Evolutionary conservation across 139 green algal species (phyloP).

Genomic region (Zygnema cylindricum): DNA sequence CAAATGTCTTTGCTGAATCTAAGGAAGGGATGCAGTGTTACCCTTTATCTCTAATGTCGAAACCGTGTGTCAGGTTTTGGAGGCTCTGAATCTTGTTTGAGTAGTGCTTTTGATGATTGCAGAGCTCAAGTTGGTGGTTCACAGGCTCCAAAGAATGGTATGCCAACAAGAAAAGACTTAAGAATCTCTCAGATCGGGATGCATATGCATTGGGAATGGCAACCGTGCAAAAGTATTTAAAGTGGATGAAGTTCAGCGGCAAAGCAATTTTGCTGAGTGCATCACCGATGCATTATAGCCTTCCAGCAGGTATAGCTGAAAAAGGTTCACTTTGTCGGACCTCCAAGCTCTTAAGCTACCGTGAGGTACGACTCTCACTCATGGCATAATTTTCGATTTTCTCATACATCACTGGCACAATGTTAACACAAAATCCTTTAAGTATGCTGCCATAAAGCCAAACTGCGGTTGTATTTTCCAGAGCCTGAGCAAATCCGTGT

Average conservation of each 20-base stretch:
- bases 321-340: constrained; percentile 22
- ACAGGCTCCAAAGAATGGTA: constrained; percentile 16
- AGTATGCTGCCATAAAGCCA: no score
- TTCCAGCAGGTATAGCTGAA: background rate
- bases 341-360: no score
- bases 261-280: constrained; percentile 1
- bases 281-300: constrained; percentile 24
- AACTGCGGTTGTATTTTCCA: no score
- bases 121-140: constrained; percentile 14
- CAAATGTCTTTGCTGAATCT: no score
- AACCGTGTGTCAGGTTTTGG: no score
- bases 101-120: background rate
- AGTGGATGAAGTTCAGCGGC: background rate
- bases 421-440: no score
- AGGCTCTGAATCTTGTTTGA: background rate
- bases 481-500: no score
- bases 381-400: no score
- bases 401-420: no score
- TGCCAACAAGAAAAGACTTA: background rate
- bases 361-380: no score
- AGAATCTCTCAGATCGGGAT: background rate
- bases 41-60: no score
- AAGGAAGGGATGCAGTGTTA: background rate
- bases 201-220: constrained; percentile 3
- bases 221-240: background rate